These are phyloP conservation scores for Leptodermis oblonga DNA, from an alignment of 257 asterid species.

Conservation along the genomic window DNA sequence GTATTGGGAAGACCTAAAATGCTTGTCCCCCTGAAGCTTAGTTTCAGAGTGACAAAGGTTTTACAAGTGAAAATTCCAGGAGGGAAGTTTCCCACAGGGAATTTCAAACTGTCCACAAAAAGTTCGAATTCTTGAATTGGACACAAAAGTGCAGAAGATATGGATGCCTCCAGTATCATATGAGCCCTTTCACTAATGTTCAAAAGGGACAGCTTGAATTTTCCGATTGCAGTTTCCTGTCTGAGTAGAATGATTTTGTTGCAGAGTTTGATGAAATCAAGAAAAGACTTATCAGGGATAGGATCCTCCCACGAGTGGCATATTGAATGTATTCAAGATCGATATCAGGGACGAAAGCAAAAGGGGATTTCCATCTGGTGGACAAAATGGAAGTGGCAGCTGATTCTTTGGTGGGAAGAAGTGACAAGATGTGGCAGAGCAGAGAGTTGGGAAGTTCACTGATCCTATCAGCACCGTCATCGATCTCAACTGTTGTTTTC, in stretches of 20 bases:
- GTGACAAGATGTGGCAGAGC: background rate
- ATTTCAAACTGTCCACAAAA: background rate
- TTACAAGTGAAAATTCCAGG: background rate
- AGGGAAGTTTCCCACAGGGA: background rate
- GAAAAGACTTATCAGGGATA: background rate
- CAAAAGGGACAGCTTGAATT: background rate
- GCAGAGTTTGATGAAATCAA: background rate
- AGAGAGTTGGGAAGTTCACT: background rate
- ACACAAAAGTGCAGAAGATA: background rate
- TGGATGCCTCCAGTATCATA: background rate
- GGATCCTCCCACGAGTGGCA: no score
- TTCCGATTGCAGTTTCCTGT: background rate
- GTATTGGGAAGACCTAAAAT: background rate
- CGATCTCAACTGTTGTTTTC: background rate
- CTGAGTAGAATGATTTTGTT: background rate
- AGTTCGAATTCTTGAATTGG: background rate
- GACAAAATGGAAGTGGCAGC: conserved; percentile 11
- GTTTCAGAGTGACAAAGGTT: conserved; percentile 1
- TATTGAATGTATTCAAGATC: background rate
- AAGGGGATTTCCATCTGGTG: background rate
- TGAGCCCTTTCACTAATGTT: background rate
- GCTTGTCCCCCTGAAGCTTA: background rate
- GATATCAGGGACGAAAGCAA: background rate
- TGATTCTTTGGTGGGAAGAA: conserved; percentile 1
- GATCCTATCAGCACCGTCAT: conserved; percentile 10